Base-by-base conservation (phyloP, 495 filamentous ascomycete species). In the Bacidia rubella region DNA sequence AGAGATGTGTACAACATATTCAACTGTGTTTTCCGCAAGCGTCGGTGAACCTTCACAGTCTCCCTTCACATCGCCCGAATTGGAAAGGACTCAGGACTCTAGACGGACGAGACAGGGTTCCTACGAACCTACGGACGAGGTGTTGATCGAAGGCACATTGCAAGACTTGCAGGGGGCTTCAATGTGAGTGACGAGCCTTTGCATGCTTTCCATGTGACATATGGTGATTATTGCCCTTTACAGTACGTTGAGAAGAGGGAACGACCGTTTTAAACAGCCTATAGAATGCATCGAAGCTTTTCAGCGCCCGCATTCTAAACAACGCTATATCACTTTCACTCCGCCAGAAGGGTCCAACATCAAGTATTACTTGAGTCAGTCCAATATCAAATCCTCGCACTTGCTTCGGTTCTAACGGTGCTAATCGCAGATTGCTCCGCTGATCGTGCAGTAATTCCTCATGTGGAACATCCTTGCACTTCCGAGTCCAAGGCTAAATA, bases 391-490 rank as follows among this genome's bases (percentile, higher is more conserved):
- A 11, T 2, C 2, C 19, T 25, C 11, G n/a, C 20, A 1, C 22
- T 38, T 2, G 12, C 11, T n/a, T 7, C 2, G 24, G 9, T 12
- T 9, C 43, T 57, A 26, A 57, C n/a, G 20, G n/a, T 19, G 4
- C 15, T n/a, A 54, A 51, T 44, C 25, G n/a, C 40, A 50, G 19
- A 43, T 38, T 17, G 48, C 22, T 19, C 50, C 47, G 20, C 55
- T 45, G 9, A 48, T 47, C 5, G 15, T 15, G 29, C 17, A 9
- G 21, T 47, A 38, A 40, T 57, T 29, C 24, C 55, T 20, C 55
- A 54, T 17, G 49, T 43, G 25, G 51, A 57, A 48, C 55, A 54
- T 39, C 51, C 55, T 25, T 24, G 50, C 49, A 51, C 55, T 10
- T 54, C 52, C 40, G 55, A 46, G 11, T 50, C 55, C 19, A 49